phyloP scores from a whole-genome alignment of 495 filamentous ascomycete species.

The Cenococcum geophilum region DNA sequence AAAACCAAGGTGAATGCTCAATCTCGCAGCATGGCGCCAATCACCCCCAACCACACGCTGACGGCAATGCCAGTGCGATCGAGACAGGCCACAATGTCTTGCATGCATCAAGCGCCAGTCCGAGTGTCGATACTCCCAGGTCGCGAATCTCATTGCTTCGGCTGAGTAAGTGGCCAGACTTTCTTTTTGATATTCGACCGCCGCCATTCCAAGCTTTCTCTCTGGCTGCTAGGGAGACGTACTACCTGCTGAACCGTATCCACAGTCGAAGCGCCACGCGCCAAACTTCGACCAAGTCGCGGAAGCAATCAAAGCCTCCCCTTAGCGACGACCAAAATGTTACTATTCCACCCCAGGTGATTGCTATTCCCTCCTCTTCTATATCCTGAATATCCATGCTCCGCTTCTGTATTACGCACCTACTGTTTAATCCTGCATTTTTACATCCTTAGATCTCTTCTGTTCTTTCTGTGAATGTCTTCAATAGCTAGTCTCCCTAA shows the following conservation, averaged over 20 bases:
- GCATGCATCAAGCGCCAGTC: conserved; percentile 67
- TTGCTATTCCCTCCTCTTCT: neutral
- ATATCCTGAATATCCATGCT: neutral
- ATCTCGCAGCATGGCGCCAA: conserved; percentile 10
- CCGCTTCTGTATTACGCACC: no score
- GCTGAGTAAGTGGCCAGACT: conserved; percentile 46
- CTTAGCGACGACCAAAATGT: neutral
- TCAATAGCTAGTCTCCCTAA: no score
- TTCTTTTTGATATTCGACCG: neutral
- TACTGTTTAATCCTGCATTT: no score
- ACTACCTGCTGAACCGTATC: neutral
- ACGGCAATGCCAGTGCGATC: conserved; percentile 41
- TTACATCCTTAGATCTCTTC: no score
- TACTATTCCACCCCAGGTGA: neutral
- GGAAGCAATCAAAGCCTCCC: neutral
- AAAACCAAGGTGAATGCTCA: conserved; percentile 59
- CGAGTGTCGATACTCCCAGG: conserved; percentile 59
- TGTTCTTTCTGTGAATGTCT: no score
- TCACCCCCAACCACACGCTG: conserved; percentile 2
- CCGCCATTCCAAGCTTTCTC: no score
- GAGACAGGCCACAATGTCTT: conserved; percentile 47
- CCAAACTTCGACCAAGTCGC: neutral
- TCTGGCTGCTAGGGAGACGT: no score
- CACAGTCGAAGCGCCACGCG: neutral
- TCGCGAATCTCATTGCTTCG: conserved; percentile 57